phyloP scores from a whole-genome alignment of 108 stramenopile genomes.

The Conticribra guillardii region DNA sequence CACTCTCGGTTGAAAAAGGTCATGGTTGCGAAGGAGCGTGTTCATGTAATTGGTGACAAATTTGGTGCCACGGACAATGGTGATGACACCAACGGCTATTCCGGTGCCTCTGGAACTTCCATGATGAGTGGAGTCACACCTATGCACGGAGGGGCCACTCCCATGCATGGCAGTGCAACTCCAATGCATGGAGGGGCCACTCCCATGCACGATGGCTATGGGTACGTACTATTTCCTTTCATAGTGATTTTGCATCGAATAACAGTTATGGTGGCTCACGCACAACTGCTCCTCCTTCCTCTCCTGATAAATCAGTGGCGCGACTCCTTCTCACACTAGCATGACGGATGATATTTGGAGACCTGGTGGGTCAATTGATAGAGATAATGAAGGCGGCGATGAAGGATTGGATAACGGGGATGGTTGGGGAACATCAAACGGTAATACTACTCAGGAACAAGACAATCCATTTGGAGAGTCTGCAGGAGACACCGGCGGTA shows the following conservation, averaged over 20 bases:
- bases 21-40: slow-evolving; percentile 86
- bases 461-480: slow-evolving; percentile 44
- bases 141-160: slow-evolving; percentile 78
- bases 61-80: slow-evolving; percentile 83
- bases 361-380: slow-evolving; percentile 81
- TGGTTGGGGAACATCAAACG: slow-evolving; percentile 56
- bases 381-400: slow-evolving; percentile 34
- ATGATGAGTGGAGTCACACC: slow-evolving; percentile 56
- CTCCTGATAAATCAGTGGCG: slow-evolving; percentile 34
- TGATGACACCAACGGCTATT: slow-evolving; percentile 31
- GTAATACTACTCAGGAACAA: slow-evolving; percentile 42
- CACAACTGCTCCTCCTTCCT: neutral
- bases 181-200: slow-evolving; percentile 82
- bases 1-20: slow-evolving; percentile 92
- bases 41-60: slow-evolving; percentile 88
- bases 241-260: neutral
- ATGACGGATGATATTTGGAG: slow-evolving; percentile 85
- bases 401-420: slow-evolving; percentile 41
- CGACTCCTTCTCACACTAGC: slow-evolving; percentile 48
- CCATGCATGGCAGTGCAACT: slow-evolving; percentile 90
- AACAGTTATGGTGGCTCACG: neutral
- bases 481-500: slow-evolving; percentile 27
- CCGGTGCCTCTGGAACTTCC: slow-evolving; percentile 33
- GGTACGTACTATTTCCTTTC: slow-evolving; percentile 14
- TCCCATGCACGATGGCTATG: slow-evolving; percentile 49